Conservation (phyloP, 441 rosid species). For the Pelargonium australe region DNA sequence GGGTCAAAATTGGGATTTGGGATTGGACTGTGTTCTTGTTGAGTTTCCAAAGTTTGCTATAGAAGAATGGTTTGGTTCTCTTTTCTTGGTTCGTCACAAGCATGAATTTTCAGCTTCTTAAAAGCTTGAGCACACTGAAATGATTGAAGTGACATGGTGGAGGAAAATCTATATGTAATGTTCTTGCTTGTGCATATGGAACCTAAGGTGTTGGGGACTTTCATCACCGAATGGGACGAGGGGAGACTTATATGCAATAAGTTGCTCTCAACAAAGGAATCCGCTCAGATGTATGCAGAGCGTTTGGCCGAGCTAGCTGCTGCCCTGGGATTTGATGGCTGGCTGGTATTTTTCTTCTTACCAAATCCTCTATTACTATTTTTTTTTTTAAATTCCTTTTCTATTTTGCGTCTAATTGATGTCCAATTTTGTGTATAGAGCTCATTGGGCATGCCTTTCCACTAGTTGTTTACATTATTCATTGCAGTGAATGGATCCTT, state of each 20-base stretch:
- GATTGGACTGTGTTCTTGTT: background rate
- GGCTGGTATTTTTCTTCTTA: slow-evolving; percentile 52
- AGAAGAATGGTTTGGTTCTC: background rate
- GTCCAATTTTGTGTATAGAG: background rate
- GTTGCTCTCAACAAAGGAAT: slow-evolving; percentile 60
- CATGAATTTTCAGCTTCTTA: background rate
- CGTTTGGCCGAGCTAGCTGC: slow-evolving; percentile 61
- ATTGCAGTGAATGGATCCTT: background rate
- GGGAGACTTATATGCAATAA: slow-evolving; percentile 47
- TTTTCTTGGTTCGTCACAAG: background rate
- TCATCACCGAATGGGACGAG: slow-evolving; percentile 77
- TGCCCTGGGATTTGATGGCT: slow-evolving; percentile 76
- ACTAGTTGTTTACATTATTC: background rate
- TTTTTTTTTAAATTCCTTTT: background rate
- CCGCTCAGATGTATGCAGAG: slow-evolving; percentile 63
- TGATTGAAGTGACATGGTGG: background rate
- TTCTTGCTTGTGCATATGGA: slow-evolving; percentile 25
- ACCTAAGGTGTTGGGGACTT: slow-evolving; percentile 75
- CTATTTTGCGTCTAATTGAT: background rate
- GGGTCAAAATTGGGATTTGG: background rate
- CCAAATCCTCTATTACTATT: background rate
- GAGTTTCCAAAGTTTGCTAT: background rate
- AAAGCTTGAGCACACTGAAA: background rate
- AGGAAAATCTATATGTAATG: slow-evolving; percentile 9
- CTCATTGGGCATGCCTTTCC: background rate